Base-by-base conservation (phyloP, 805 yeast genomes). In the Saturnispora halmiae region DNA sequence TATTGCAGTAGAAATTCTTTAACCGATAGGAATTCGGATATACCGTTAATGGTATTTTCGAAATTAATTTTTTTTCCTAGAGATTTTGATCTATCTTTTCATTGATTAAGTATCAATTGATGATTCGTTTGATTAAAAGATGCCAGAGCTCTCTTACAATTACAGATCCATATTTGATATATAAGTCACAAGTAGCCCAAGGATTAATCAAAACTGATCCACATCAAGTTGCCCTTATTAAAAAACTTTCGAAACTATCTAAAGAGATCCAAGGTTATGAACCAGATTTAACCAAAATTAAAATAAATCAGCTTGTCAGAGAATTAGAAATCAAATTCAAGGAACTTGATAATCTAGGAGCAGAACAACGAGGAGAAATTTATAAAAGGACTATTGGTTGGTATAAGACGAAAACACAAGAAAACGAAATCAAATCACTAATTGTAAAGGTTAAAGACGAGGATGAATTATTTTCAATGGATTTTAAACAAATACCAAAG, bases 181-280 rank as follows among this genome's bases (percentile, higher is more conserved):
- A 82, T 50, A 72, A 72, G 45, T 68, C 67, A 45, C 68, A 72
- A 40, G 69, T 79, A 1, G 51, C 62, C 1, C 61, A 65, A 34
- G 84, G 84, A 2, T 42, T 69, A 2, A 56, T 81, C 7, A 59
- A 66, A 38, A 65, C 67, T 20, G 87, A 82, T 51, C 72, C 66
- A 18, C 63, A 64, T n/a, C 88, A 82, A 53, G 57, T 77, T 63
- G 30, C 64, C 61, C 11, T 87, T 76, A 53, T 59, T 73, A n/a
- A 60, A 84, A 29, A 75, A 73, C 1, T 80, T 77, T 51, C 67
- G 71, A 25, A 80, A 75, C 56, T 70, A 77, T 46, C 87, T 75
- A 47, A 75, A 70, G 49, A 59, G 77, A 11, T 79, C 77, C 64
- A 70, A 28, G 80, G 77, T 50, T 82, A 81, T 54, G 50, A 49